A percentile compares a stretch with the other conserved stretches of the same genome.
These are phyloP conservation scores for Herpotrichia juniperi DNA, from an alignment of 2,329 filamentous ascomycete species.

Conservation along the genomic window DNA sequence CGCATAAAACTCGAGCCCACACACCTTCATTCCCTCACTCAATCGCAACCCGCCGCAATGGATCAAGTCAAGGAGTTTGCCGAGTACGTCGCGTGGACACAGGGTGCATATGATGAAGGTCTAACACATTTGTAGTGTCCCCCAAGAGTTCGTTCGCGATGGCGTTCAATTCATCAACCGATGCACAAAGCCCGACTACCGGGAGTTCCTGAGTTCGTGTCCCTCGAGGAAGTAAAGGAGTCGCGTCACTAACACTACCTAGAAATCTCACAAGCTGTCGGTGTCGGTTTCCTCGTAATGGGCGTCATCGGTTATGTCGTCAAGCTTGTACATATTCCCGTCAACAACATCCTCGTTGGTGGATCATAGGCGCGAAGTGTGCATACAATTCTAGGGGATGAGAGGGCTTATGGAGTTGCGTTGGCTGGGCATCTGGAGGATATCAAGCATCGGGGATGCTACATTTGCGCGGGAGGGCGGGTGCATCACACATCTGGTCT, in stretches of 20 bases:
- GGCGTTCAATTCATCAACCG: slow-evolving; percentile 57
- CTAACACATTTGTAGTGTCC: slow-evolving; percentile 40
- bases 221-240: background rate
- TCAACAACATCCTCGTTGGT: slow-evolving; percentile 60
- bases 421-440: background rate
- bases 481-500: slow-evolving; percentile 6
- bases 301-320: slow-evolving; percentile 60
- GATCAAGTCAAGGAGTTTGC: slow-evolving; percentile 74
- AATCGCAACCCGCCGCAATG: slow-evolving; percentile 54
- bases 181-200: slow-evolving; percentile 54
- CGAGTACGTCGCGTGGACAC: slow-evolving; percentile 52
- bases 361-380: slow-evolving; percentile 37
- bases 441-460: background rate
- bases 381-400: slow-evolving; percentile 1
- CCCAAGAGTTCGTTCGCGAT: slow-evolving; percentile 53
- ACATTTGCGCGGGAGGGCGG: background rate
- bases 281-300: slow-evolving; percentile 60
- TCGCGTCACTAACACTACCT: background rate
- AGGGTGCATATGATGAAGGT: background rate
- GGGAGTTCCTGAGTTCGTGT: slow-evolving; percentile 39
- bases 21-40: background rate
- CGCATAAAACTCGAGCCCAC: slow-evolving; percentile 4
- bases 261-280: slow-evolving; percentile 59
- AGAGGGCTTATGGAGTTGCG: background rate
- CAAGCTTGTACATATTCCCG: slow-evolving; percentile 60